These are phyloP conservation scores for Clavulina sp. DNA, from an alignment of 768 basidiomycete species.

Conservation along the genomic window DNA sequence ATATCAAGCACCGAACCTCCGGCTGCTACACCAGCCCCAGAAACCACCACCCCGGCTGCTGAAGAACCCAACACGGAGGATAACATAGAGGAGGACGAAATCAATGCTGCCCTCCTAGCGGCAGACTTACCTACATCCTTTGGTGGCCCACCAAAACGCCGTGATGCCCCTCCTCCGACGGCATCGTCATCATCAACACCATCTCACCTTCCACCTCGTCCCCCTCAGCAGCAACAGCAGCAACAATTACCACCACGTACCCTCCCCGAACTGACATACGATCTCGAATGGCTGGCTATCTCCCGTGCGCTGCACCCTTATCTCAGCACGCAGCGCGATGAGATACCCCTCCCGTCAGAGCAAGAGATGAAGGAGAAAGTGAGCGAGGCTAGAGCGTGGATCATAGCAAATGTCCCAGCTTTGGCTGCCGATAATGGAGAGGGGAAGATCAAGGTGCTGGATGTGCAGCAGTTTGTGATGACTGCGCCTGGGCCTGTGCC, in stretches of 20 bases:
- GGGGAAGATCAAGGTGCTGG: slow-evolving; percentile 24
- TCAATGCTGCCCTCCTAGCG: neutral
- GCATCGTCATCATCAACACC: too few relatives aligned
- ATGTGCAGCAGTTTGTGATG: slow-evolving; percentile 46
- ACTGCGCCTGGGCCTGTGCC: slow-evolving; percentile 54
- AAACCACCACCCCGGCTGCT: neutral
- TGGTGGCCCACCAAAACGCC: neutral
- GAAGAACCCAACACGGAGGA: slow-evolving; percentile 11
- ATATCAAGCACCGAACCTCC: too few relatives aligned
- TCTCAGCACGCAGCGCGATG: slow-evolving; percentile 37
- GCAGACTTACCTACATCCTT: neutral
- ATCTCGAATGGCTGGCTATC: slow-evolving; percentile 90
- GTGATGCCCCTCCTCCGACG: neutral
- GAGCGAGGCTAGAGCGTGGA: slow-evolving; percentile 44
- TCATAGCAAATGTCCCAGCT: slow-evolving; percentile 43
- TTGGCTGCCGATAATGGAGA: too few relatives aligned
- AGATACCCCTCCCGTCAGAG: slow-evolving; percentile 43
- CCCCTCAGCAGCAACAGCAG: too few relatives aligned
- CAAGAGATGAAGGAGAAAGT: slow-evolving; percentile 36
- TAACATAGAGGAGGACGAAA: neutral
- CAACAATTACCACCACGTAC: too few relatives aligned
- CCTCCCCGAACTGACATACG: slow-evolving; percentile 29
- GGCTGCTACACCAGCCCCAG: neutral
- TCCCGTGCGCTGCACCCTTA: slow-evolving; percentile 69
- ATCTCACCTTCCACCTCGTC: too few relatives aligned